Conservation (phyloP, 2,329 filamentous ascomycete genomes). For the Trichoderma endophyticum region DNA sequence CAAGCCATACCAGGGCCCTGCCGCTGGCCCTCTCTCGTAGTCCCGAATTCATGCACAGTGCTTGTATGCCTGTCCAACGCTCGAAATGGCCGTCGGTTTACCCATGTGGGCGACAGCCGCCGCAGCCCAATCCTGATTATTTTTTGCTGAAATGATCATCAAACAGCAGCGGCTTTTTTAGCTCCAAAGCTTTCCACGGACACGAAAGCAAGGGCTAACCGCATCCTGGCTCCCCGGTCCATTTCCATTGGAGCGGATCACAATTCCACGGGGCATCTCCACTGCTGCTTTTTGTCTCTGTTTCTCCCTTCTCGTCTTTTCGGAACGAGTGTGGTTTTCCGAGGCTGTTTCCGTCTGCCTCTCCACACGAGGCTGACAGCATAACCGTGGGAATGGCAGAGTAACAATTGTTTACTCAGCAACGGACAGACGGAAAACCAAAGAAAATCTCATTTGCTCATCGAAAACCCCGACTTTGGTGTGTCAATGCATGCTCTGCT, state of each 20-base stretch:
- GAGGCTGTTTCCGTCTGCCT: neutral
- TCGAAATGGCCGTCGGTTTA: conserved; percentile 7
- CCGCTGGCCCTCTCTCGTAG: neutral
- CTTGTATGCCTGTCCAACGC: neutral
- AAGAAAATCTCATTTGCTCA: neutral
- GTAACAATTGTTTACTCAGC: neutral
- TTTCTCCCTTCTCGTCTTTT: neutral
- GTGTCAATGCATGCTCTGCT: neutral
- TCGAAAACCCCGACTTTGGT: neutral
- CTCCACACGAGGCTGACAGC: neutral
- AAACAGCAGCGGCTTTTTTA: neutral
- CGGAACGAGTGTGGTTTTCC: neutral
- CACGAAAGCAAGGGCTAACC: conserved; percentile 7
- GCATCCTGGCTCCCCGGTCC: neutral
- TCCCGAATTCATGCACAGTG: conserved; percentile 1
- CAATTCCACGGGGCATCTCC: neutral
- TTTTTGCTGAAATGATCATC: neutral
- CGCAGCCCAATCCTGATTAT: neutral
- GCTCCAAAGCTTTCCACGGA: neutral
- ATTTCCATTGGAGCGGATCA: conserved; percentile 13
- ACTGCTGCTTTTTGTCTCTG: neutral
- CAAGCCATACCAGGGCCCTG: neutral
- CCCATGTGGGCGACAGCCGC: neutral
- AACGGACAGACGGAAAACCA: neutral
- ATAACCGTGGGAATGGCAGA: neutral